These are phyloP conservation scores for Cercis canadensis DNA, from an alignment of 306 rosid genomes.

Conservation along the genomic window DNA sequence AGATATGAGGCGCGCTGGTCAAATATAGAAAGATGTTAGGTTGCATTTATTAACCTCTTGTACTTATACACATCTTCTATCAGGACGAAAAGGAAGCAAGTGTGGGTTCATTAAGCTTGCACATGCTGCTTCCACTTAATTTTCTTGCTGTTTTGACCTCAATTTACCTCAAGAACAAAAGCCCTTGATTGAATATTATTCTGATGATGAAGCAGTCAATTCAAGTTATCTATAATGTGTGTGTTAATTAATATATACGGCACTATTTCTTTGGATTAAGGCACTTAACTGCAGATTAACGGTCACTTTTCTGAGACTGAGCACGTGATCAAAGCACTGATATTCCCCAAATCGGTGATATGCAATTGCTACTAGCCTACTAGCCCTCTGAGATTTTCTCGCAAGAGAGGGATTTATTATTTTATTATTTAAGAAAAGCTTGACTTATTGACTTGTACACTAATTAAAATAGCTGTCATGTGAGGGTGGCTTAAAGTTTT, in stretches of 20 bases:
- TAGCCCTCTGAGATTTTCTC: constrained; percentile 15
- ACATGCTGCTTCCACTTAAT: too few relatives aligned
- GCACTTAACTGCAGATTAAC: constrained; percentile 43
- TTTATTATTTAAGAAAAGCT: constrained; percentile 11
- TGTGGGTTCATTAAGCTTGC: background rate
- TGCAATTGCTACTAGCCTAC: too few relatives aligned
- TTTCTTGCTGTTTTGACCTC: background rate
- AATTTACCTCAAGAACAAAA: constrained; percentile 7
- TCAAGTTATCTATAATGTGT: background rate
- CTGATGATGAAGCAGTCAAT: too few relatives aligned
- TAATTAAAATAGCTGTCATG: constrained; percentile 44
- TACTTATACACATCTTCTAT: too few relatives aligned
- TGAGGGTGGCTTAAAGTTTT: constrained; percentile 52
- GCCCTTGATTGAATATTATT: too few relatives aligned
- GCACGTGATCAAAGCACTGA: constrained; percentile 53
- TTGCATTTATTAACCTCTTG: too few relatives aligned
- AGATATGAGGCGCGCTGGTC: too few relatives aligned
- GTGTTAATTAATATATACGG: constrained; percentile 2
- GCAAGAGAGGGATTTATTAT: background rate
- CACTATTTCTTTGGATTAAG: background rate
- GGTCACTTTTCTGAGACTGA: constrained; percentile 45
- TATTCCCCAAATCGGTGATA: too few relatives aligned
- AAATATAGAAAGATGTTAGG: too few relatives aligned
- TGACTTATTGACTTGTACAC: background rate
- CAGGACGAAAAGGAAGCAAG: too few relatives aligned